Base-by-base conservation (phyloP, 2,329 filamentous ascomycete species). In the Penicillium paneum region DNA sequence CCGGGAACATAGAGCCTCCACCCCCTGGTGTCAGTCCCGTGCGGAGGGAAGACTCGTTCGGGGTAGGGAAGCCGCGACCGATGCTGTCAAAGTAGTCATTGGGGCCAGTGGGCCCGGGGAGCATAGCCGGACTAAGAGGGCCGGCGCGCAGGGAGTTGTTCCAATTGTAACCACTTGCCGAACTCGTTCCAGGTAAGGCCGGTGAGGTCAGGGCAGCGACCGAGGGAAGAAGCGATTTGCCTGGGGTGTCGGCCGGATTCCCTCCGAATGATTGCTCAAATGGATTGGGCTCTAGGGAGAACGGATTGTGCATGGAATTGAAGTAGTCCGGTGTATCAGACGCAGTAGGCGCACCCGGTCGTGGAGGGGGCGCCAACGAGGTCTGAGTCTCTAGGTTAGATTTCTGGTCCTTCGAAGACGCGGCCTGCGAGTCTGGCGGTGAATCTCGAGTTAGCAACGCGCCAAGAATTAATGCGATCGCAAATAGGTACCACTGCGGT, bases 1-100 rank as follows among this genome's bases (percentile, higher is more conserved):
- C 90, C 53, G 93, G 91, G 79, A 97, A 97, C 91, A 97, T 97
- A 65, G 92, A 96, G 65, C 92, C 93, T 71, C 92, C 91, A 63
- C 93, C 93, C 57, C 94, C 94, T 45, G 94, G 94, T 49, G 94
- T 97, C 63, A 97, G 77, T 53, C 94, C 94, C 56, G 91, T 94
- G 57, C 94, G 83, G 49, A 97, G 78, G 3, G 91, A 95, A 8
- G 93, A 97, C 76, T 99, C 94, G 83, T 97, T 97, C 0, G 93
- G 93, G 4, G 94, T 97, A 5, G 91, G 90, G 69, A 96, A 96
- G 50, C 90, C 89, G 64, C 91, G 86, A 61, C 89, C 85, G 60
- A 96, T 80, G 49, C 86, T 87, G 67, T 96, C 91, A 70, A 97
- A 96, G 76, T 97, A 97, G 71, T 97, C 91, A 71, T 83, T 88